Conservation (phyloP, 306 rosid species). For the Prunus mongolica region DNA sequence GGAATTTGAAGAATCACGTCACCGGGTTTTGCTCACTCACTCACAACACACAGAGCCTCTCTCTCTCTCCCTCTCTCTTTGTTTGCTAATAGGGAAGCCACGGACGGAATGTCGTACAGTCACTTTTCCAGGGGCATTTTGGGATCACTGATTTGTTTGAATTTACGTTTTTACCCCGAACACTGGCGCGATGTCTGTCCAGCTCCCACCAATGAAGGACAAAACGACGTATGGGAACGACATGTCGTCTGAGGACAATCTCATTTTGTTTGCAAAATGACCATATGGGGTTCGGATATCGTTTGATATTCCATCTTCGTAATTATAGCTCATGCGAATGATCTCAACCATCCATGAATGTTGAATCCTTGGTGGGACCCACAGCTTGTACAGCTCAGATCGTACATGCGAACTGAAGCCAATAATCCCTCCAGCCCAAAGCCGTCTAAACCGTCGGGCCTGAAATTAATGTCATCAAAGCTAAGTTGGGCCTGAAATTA, state of each 20-base stretch:
- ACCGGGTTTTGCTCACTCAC: conserved; percentile 11
- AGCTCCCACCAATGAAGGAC: no score
- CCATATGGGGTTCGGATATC: no score
- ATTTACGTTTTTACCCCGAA: no score
- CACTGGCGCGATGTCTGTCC: no score
- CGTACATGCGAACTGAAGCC: neutral
- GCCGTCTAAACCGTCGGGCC: neutral
- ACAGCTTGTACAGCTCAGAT: neutral
- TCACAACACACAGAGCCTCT: neutral
- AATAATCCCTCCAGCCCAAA: neutral
- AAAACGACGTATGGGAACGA: no score
- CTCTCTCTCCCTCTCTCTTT: conserved; percentile 6
- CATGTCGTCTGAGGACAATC: no score
- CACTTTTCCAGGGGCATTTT: conserved; percentile 12
- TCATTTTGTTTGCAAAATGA: no score
- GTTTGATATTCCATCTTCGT: no score
- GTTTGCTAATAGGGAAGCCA: neutral
- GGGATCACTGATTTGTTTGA: neutral
- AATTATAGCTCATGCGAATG: neutral
- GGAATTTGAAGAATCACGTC: conserved; percentile 50
- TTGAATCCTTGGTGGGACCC: neutral
- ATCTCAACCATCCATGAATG: neutral
- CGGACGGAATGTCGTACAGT: neutral
- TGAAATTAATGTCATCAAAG: neutral
- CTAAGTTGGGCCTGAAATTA: neutral